phyloP scores from a whole-genome alignment of 2,329 filamentous ascomycete genomes.

The Raffaelea ambrosiae region DNA sequence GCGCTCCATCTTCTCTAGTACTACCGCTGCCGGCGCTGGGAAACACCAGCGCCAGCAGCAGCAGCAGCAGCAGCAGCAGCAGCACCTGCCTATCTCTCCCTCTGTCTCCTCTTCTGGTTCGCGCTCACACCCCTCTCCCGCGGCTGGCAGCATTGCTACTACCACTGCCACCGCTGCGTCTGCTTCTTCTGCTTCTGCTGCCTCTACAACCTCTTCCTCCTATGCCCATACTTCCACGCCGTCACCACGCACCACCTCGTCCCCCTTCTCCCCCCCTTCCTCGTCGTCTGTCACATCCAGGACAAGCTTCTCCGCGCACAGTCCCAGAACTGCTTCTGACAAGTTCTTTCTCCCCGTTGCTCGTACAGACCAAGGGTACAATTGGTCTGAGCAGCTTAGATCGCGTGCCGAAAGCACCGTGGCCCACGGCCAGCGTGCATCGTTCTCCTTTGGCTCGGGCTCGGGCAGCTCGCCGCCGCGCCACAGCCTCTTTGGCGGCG shows the following conservation, averaged over 20 bases:
- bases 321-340: constrained; percentile 57
- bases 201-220: no score
- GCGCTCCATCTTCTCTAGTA: constrained; percentile 5
- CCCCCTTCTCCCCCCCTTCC: constrained; percentile 10
- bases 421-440: constrained; percentile 41
- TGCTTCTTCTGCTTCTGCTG: not conserved
- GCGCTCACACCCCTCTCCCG: not conserved
- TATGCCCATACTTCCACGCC: not conserved
- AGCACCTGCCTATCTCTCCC: not conserved
- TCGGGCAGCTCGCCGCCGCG: constrained; percentile 34
- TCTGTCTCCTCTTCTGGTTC: not conserved
- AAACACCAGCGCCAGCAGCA: not conserved
- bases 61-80: not conserved
- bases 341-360: constrained; percentile 33
- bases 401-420: constrained; percentile 79
- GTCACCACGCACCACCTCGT: not conserved
- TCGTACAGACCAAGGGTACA: constrained; percentile 84
- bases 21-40: not conserved
- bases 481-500: constrained; percentile 11
- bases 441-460: constrained; percentile 47
- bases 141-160: no score
- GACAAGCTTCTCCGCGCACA: constrained; percentile 25
- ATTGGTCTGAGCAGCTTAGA: constrained; percentile 94
- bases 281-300: constrained; percentile 17
- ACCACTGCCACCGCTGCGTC: no score